Evolutionary conservation across 2,329 filamentous ascomycete species (phyloP).

Genomic region (Coniochaeta pulveracea): DNA sequence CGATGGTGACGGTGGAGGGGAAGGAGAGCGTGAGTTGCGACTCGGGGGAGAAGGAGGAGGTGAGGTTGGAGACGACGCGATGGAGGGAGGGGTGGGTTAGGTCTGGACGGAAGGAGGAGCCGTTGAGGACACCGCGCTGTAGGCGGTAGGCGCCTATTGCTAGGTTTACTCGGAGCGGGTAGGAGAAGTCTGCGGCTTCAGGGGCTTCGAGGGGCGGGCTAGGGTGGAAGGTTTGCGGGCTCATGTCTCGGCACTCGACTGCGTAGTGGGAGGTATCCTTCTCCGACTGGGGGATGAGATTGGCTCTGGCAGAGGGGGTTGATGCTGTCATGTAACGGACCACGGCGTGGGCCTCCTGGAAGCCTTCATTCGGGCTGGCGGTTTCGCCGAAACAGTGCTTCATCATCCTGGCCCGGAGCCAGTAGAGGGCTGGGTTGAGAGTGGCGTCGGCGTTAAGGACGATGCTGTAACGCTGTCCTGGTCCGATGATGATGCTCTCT

Average conservation of each 20-base stretch:
- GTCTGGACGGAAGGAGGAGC: slow-evolving; percentile 39
- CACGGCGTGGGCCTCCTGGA: slow-evolving; percentile 34
- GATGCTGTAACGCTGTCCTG: slow-evolving; percentile 61
- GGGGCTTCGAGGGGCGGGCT: slow-evolving; percentile 29
- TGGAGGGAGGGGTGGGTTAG: slow-evolving; percentile 35
- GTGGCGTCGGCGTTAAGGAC: slow-evolving; percentile 48
- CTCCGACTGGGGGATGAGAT: slow-evolving; percentile 10
- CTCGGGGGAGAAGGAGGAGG: slow-evolving; percentile 20
- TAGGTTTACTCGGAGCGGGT: slow-evolving; percentile 45
- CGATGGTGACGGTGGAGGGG: slow-evolving; percentile 38
- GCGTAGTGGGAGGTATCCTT: slow-evolving; percentile 19
- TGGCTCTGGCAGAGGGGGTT: not conserved
- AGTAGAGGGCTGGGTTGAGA: slow-evolving; percentile 41
- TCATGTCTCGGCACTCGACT: slow-evolving; percentile 38
- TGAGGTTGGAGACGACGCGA: slow-evolving; percentile 33
- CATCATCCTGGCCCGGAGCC: slow-evolving; percentile 52
- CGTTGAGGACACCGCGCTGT: slow-evolving; percentile 47
- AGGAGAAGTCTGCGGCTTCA: slow-evolving; percentile 34
- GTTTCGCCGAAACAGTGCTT: slow-evolving; percentile 47
- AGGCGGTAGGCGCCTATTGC: slow-evolving; percentile 48
- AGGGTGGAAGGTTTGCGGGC: slow-evolving; percentile 32
- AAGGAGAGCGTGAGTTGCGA: slow-evolving; percentile 42
- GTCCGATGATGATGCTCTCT: slow-evolving; percentile 52
- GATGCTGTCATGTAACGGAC: slow-evolving; percentile 27
- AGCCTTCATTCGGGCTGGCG: slow-evolving; percentile 27